phyloP scores from a whole-genome alignment of 768 basidiomycete species.

The Collybiopsis luxurians region DNA sequence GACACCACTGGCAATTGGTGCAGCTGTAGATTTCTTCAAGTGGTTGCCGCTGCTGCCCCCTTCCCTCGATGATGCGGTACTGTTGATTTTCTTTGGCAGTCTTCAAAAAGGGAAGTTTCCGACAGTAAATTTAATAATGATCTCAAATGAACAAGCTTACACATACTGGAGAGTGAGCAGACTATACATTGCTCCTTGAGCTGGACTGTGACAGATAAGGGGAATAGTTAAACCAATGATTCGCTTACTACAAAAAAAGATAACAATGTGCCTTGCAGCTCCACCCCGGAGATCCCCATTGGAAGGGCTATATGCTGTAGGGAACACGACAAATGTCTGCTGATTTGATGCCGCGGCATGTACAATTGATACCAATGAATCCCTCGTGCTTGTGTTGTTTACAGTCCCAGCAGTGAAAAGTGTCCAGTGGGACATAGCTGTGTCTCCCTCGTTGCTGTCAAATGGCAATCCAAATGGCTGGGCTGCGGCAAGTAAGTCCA shows the following conservation, averaged over 20 bases:
- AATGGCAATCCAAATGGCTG: not conserved
- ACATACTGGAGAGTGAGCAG: constrained; percentile 17
- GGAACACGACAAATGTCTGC: constrained; percentile 16
- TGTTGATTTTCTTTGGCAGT: not conserved
- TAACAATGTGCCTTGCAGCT: constrained; percentile 19
- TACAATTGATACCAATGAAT: constrained; percentile 33
- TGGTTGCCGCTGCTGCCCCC: not conserved
- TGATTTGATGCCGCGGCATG: constrained; percentile 20
- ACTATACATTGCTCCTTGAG: constrained; percentile 31
- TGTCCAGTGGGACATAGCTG: constrained; percentile 40
- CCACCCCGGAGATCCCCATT: constrained; percentile 17
- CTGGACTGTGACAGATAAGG: too few relatives aligned
- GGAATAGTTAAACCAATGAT: too few relatives aligned
- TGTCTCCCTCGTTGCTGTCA: not conserved
- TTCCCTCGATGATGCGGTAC: not conserved
- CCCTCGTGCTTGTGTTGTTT: constrained; percentile 26
- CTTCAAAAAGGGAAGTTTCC: too few relatives aligned
- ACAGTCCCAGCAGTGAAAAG: constrained; percentile 46
- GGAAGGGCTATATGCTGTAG: constrained; percentile 21
- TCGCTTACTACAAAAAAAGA: too few relatives aligned
- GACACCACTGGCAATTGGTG: constrained; percentile 5
- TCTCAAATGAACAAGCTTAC: too few relatives aligned
- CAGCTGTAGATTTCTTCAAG: not conserved
- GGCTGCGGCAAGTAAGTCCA: too few relatives aligned
- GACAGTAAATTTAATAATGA: too few relatives aligned